Evolutionary conservation across 164 flowering plant species (phyloP), one percentile per base, ranked within the genome.

Genomic region (Sextonia rubra): DNA sequence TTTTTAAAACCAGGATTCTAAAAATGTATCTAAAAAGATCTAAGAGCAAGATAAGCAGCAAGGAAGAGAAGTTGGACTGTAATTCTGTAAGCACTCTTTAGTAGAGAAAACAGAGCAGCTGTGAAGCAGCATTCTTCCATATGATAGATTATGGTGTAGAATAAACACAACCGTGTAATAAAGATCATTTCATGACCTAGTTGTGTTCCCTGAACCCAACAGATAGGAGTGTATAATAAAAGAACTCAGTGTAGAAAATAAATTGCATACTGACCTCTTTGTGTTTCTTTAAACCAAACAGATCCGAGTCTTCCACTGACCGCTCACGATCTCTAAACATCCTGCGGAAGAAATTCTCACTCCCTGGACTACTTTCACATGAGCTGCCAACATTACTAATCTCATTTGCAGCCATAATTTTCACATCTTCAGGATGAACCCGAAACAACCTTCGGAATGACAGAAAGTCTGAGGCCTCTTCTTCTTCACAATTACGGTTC

Each of bases 241-340:
- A 61, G 29, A 15, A 15, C 4, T 49, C 4, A 14, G 4, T 20
- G 15, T 3, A 25, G 64, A 12, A 61, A 61, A 12, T 18, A 52
- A 37, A 17, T 12, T 47, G 12, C 2, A 37, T 68, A 83, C 89
- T 74, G 47, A 92, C 97, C 97, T 88, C 94, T 79, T 86, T 88
- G 29, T 82, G 87, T 80, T 85, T 92, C 82, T 85, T 90, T 18
- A 75, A 86, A 77, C 98, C 89, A 85, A 85, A 89, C 47, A 95
- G 82, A 78, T 93, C 98, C 1, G 96, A 93, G 77, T 95, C 97
- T 80, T 95, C 98, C 71, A 95, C 80, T 44, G 98, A 93, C 22
- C 94, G 90, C 37, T 92, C 99, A 37, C 99, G 96, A 72, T 95
- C 99, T 76, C 90, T 85, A 73, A 95, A 93, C 64, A 95, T 75